Conservation (phyloP, 1,284 basidiomycete species). For the Sutorius eximius region DNA sequence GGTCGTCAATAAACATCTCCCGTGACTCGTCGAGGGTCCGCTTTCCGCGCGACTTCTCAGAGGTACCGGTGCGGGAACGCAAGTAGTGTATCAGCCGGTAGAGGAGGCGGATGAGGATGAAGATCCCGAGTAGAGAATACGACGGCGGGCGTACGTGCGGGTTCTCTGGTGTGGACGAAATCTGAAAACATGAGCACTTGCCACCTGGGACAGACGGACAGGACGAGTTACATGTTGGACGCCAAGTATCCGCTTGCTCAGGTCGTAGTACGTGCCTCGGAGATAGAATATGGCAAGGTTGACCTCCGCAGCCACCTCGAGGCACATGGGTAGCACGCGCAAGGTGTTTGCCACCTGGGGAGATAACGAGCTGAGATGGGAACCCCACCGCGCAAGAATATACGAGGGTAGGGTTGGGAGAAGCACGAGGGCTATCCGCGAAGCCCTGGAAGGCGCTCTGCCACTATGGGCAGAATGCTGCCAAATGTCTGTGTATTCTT, state of each 20-base stretch:
- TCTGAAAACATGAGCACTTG: slow-evolving; percentile 42
- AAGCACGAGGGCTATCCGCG: slow-evolving; percentile 60
- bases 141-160: slow-evolving; percentile 76
- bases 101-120: slow-evolving; percentile 70
- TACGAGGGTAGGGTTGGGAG: slow-evolving; percentile 66
- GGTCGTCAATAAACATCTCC: slow-evolving; percentile 65
- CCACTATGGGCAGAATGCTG: slow-evolving; percentile 51
- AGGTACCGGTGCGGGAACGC: slow-evolving; percentile 30
- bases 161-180: slow-evolving; percentile 70
- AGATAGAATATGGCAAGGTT: slow-evolving; percentile 86
- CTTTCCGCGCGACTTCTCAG: slow-evolving; percentile 35
- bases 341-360: slow-evolving; percentile 39
- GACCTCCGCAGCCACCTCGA: slow-evolving; percentile 65
- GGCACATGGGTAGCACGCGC: slow-evolving; percentile 43
- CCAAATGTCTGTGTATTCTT: slow-evolving; percentile 90
- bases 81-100: slow-evolving; percentile 57
- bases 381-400: slow-evolving; percentile 52
- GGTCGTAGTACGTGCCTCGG: slow-evolving; percentile 75
- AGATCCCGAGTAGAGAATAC: slow-evolving; percentile 80
- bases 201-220: not conserved
- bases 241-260: slow-evolving; percentile 70
- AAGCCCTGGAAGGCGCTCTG: slow-evolving; percentile 42
- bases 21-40: slow-evolving; percentile 35
- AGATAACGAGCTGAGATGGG: slow-evolving; percentile 37
- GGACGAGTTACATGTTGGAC: slow-evolving; percentile 64